A percentile compares a stretch with the other conserved stretches of the same genome.
Evolutionary conservation across 495 filamentous ascomycete genomes (phyloP).

Genomic region (Penicillium cosmopolitanum): DNA sequence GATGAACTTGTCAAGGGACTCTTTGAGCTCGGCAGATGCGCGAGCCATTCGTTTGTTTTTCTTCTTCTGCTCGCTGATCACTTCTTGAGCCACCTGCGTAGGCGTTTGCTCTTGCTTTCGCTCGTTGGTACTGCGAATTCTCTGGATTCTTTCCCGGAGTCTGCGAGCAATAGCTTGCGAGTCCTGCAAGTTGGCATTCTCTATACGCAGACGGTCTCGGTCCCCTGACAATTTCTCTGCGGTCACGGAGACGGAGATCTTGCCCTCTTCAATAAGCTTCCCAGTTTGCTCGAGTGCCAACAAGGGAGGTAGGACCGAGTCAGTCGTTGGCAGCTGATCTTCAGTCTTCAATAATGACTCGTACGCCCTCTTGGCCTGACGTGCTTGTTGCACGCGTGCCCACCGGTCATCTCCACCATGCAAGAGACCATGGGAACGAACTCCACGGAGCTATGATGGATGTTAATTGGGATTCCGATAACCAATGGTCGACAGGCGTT

Average conservation of each 20-base stretch:
- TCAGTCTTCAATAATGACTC: conserved; percentile 60
- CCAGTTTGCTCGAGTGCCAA: conserved; percentile 69
- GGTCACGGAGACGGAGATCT: conserved; percentile 58
- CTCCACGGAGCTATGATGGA: conserved; percentile 45
- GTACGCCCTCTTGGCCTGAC: conserved; percentile 65
- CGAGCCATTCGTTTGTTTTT: conserved; percentile 58
- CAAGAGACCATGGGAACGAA: conserved; percentile 47
- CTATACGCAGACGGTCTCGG: conserved; percentile 57
- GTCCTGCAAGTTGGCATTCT: conserved; percentile 65
- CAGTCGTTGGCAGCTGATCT: conserved; percentile 64
- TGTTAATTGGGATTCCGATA: conserved; percentile 15
- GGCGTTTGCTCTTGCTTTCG: conserved; percentile 60
- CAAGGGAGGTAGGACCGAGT: conserved; percentile 71
- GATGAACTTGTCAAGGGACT: conserved; percentile 71
- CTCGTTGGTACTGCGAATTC: conserved; percentile 53
- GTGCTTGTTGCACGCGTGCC: conserved; percentile 55
- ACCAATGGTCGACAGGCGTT: neutral
- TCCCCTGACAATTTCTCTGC: conserved; percentile 55
- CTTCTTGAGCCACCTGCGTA: conserved; percentile 62
- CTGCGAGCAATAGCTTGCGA: conserved; percentile 52
- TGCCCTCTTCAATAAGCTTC: conserved; percentile 64
- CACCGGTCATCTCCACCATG: conserved; percentile 42
- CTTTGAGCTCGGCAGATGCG: conserved; percentile 59
- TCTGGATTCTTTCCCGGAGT: conserved; percentile 62
- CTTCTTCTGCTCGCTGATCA: conserved; percentile 58